Evolutionary conservation across 2,329 filamentous ascomycete species (phyloP).

Genomic region (Sporothrix mexicana): DNA sequence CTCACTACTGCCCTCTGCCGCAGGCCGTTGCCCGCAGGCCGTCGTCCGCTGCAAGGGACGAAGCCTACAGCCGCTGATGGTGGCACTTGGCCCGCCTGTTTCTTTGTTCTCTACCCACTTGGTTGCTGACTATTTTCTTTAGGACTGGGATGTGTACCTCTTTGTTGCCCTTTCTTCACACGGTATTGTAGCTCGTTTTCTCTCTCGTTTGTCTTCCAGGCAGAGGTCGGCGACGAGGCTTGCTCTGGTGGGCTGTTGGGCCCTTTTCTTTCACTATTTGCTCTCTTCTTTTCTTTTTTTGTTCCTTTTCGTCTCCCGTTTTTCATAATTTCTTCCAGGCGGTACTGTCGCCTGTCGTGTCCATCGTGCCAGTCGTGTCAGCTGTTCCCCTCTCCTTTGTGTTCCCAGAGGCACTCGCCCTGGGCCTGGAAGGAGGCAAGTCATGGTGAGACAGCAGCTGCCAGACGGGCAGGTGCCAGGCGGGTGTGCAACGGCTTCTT

Average conservation of each 20-base stretch:
- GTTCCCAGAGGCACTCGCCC: constrained; percentile 9
- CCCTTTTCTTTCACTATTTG: background rate
- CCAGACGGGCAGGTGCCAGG: constrained; percentile 25
- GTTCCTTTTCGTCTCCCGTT: background rate
- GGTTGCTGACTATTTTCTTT: constrained; percentile 35
- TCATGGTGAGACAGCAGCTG: constrained; percentile 31
- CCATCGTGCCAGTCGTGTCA: background rate
- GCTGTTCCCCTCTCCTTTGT: constrained; percentile 16
- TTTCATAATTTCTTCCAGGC: constrained; percentile 1
- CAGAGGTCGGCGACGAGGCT: background rate
- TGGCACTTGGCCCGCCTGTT: constrained; percentile 21
- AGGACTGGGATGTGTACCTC: constrained; percentile 1
- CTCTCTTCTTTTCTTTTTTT: background rate
- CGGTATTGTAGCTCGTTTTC: constrained; percentile 7
- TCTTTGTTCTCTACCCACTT: constrained; percentile 34
- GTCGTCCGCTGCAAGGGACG: constrained; percentile 8
- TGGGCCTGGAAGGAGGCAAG: background rate
- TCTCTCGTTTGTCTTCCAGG: background rate
- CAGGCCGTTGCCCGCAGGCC: constrained; percentile 22
- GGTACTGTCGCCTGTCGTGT: background rate
- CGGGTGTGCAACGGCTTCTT: constrained; percentile 24
- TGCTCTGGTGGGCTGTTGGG: background rate
- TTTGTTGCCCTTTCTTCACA: constrained; percentile 28
- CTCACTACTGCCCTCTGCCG: constrained; percentile 22
- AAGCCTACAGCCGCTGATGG: constrained; percentile 25